Conservation (phyloP, 805 yeast species). For the Candida koratica region DNA sequence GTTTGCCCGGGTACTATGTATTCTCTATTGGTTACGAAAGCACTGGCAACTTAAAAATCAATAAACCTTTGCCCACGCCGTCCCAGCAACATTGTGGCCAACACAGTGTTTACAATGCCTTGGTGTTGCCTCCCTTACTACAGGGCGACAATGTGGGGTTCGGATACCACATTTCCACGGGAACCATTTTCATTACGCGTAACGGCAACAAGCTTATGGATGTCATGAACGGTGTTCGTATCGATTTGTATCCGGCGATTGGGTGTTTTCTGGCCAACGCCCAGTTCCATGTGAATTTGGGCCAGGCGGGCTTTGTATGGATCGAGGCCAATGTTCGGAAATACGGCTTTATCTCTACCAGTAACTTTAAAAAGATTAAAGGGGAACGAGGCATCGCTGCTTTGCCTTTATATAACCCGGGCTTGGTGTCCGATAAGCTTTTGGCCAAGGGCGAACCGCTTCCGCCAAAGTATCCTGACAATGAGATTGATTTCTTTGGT, state of each 20-base stretch:
- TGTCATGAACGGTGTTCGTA: conserved; percentile 44
- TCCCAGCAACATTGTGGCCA: conserved; percentile 40
- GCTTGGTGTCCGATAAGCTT: conserved; percentile 42
- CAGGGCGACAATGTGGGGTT: conserved; percentile 56
- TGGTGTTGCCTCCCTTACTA: conserved; percentile 47
- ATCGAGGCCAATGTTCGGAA: conserved; percentile 51
- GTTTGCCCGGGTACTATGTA: conserved; percentile 69
- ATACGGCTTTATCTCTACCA: conserved; percentile 52
- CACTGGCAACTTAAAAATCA: conserved; percentile 64
- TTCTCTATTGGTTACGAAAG: conserved; percentile 73
- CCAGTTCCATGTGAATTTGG: conserved; percentile 40
- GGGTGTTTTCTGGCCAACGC: conserved; percentile 47
- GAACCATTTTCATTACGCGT: conserved; percentile 51
- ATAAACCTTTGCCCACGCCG: conserved; percentile 55
- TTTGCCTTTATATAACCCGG: conserved; percentile 39
- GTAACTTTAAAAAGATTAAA: conserved; percentile 32
- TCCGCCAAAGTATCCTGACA: conserved; percentile 67
- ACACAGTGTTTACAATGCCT: conserved; percentile 41
- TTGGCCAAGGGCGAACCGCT: conserved; percentile 69
- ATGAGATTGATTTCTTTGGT: conserved; percentile 62
- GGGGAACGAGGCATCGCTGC: conserved; percentile 40
- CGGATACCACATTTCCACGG: conserved; percentile 47
- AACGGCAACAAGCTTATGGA: conserved; percentile 54
- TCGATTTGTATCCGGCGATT: conserved; percentile 51
- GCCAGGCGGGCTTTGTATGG: conserved; percentile 46